Evolutionary conservation across 257 asterid species (phyloP).

Genomic region (Orobanche coerulescens): DNA sequence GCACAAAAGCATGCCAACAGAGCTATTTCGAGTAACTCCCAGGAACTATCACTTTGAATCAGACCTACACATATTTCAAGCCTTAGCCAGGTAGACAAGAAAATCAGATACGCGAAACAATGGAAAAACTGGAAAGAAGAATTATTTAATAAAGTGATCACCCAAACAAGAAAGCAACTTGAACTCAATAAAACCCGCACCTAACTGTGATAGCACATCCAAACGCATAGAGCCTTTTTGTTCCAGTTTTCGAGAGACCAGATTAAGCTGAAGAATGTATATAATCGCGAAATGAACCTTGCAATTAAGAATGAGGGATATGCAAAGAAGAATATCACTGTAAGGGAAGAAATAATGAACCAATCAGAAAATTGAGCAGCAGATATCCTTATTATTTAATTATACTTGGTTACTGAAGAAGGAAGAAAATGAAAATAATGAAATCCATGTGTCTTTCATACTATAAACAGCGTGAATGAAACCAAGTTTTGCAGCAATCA

Average conservation of each 20-base stretch:
- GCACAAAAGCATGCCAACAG: constrained; percentile 93
- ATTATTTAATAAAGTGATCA: constrained; percentile 17
- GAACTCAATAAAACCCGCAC: constrained; percentile 39
- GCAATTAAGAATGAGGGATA: constrained; percentile 86
- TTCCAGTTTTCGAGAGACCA: constrained; percentile 63
- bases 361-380: constrained; percentile 28
- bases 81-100: constrained; percentile 19
- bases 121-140: constrained; percentile 18
- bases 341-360: constrained; percentile 27
- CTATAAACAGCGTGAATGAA: constrained; percentile 88
- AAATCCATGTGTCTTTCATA: constrained; percentile 31
- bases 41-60: constrained; percentile 62
- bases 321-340: constrained; percentile 90
- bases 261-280: constrained; percentile 85
- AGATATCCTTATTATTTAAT: constrained; percentile 10
- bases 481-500: constrained; percentile 91
- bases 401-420: constrained; percentile 12
- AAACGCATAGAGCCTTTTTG: constrained; percentile 54
- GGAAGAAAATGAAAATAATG: neutral
- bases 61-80: constrained; percentile 63
- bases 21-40: constrained; percentile 83
- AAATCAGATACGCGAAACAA: neutral
- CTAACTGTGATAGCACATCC: constrained; percentile 73
- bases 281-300: constrained; percentile 85
- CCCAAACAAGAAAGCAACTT: constrained; percentile 21